phyloP scores from a whole-genome alignment of 2,329 filamentous ascomycete genomes.

The Rhynchosporium graminicola region DNA sequence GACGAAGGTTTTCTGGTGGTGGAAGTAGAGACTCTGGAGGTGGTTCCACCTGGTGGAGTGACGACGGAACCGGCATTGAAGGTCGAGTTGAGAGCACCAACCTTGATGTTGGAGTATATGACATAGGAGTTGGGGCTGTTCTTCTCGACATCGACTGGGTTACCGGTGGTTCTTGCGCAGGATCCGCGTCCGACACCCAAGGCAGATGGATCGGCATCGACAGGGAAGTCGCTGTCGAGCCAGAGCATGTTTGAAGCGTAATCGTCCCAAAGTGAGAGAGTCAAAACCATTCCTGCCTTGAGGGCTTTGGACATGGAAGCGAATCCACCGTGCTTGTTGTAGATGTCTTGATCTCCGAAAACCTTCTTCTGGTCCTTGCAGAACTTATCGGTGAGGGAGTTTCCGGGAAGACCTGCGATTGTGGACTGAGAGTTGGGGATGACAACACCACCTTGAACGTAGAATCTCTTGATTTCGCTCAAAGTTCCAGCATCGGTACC shows the following conservation, averaged over 20 bases:
- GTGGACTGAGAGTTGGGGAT: constrained; percentile 52
- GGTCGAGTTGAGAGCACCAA: constrained; percentile 39
- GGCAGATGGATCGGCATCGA: constrained; percentile 45
- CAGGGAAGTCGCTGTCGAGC: constrained; percentile 69
- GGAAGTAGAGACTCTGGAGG: constrained; percentile 4
- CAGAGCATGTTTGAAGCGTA: constrained; percentile 71
- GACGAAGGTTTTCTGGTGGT: constrained; percentile 17
- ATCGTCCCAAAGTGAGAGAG: constrained; percentile 58
- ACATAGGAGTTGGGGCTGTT: constrained; percentile 48
- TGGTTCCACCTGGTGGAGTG: constrained; percentile 2
- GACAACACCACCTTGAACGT: constrained; percentile 55
- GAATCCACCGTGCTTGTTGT: constrained; percentile 57
- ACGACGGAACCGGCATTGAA: constrained; percentile 26
- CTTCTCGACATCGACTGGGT: constrained; percentile 51
- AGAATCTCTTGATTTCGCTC: constrained; percentile 56
- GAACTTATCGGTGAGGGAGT: constrained; percentile 56
- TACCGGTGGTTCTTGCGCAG: constrained; percentile 54
- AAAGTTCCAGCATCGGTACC: constrained; percentile 52
- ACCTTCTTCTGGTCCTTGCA: constrained; percentile 56
- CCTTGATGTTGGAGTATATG: constrained; percentile 41
- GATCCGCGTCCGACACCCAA: constrained; percentile 56
- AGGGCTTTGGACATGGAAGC: constrained; percentile 56
- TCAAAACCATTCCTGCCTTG: constrained; percentile 61
- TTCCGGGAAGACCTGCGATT: constrained; percentile 49
- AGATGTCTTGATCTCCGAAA: constrained; percentile 56